phyloP scores from a whole-genome alignment of 202 grass and related monocot genomes.

The Tripidium arundinaceum region DNA sequence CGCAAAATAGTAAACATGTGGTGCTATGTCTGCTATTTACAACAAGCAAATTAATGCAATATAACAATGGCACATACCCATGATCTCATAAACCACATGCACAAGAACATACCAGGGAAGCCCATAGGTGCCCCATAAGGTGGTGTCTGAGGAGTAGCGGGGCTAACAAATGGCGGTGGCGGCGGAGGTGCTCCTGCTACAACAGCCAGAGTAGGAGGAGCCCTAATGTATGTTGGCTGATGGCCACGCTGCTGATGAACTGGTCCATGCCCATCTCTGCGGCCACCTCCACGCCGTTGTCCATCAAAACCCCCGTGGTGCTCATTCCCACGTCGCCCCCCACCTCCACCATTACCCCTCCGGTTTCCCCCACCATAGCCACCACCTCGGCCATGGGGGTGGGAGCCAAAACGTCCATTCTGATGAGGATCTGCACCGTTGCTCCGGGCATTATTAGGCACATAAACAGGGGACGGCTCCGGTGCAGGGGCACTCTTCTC shows the following conservation, averaged over 20 bases:
- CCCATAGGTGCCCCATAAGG: constrained; percentile 52
- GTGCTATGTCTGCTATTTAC: constrained; percentile 35
- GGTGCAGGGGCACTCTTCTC: constrained; percentile 26
- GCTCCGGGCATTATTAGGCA: constrained; percentile 30
- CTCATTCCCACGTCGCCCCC: constrained; percentile 38
- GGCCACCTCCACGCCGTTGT: constrained; percentile 23
- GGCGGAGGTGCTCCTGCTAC: constrained; percentile 33
- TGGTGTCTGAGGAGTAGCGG: constrained; percentile 40
- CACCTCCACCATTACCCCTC: constrained; percentile 61
- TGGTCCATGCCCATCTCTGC: constrained; percentile 41
- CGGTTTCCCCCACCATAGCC: constrained; percentile 52
- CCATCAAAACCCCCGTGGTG: constrained; percentile 48
- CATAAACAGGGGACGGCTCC: constrained; percentile 23
- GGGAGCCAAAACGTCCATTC: constrained; percentile 36
- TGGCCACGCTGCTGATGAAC: constrained; percentile 42
- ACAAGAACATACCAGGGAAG: constrained; percentile 58
- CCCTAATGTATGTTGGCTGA: constrained; percentile 45
- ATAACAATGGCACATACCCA: constrained; percentile 31
- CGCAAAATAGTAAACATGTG: constrained; percentile 47
- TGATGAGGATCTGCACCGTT: constrained; percentile 29
- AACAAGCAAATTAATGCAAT: constrained; percentile 16
- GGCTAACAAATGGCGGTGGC: constrained; percentile 41
- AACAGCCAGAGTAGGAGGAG: constrained; percentile 33
- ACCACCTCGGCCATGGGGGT: constrained; percentile 40
- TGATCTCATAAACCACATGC: constrained; percentile 17